Evolutionary conservation across 495 filamentous ascomycete species (phyloP).

Genomic region (Neurospora sp.): DNA sequence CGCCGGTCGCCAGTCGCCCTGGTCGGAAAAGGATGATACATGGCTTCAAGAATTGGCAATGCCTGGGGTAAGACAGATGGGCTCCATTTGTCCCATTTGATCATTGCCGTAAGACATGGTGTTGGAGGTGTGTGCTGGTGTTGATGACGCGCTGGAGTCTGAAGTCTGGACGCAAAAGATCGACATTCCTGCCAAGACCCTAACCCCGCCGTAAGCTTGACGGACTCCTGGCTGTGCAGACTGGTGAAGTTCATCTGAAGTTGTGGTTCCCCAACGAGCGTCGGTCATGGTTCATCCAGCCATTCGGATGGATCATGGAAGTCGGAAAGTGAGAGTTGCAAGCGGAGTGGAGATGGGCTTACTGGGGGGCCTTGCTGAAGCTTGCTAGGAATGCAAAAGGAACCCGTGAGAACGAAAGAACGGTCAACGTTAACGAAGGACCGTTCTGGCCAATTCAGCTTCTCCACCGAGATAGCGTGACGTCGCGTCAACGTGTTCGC

Average conservation of each 20-base stretch:
- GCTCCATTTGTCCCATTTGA: neutral
- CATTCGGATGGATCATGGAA: neutral
- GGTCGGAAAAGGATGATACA: neutral
- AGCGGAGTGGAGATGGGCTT: neutral
- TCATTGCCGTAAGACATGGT: neutral
- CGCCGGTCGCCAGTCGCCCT: neutral
- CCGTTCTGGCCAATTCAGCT: neutral
- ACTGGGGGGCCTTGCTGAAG: neutral
- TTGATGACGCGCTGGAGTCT: neutral
- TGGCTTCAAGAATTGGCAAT: neutral
- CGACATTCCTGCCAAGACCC: neutral
- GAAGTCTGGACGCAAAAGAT: neutral
- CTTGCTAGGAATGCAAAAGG: neutral
- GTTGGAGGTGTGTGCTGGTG: neutral
- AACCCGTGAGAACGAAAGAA: neutral
- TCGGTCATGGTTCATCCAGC: neutral
- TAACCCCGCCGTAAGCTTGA: neutral
- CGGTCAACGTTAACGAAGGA: neutral
- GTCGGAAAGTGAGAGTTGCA: neutral
- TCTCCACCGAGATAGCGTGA: neutral
- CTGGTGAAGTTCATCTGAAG: neutral
- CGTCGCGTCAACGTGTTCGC: neutral
- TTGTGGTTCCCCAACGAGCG: neutral
- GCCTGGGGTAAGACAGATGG: neutral
- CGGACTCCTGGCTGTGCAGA: neutral